Evolutionary conservation across 2,329 filamentous ascomycete species (phyloP).

Genomic region (Penicillium sp.): DNA sequence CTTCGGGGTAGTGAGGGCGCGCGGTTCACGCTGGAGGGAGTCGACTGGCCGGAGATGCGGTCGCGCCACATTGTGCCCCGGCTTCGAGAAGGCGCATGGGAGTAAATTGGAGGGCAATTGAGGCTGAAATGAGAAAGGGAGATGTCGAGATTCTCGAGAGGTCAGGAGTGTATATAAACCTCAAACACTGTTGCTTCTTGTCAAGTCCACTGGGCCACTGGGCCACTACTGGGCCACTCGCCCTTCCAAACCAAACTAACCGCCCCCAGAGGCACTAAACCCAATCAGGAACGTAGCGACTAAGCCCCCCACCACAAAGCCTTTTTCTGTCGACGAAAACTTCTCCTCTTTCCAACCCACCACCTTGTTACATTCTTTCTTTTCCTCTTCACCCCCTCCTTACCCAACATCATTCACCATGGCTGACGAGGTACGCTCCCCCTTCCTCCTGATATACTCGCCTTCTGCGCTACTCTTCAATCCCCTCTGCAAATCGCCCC

Average conservation of each 20-base stretch:
- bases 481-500: slow-evolving; percentile 28
- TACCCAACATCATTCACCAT: slow-evolving; percentile 53
- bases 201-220: no score
- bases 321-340: slow-evolving; percentile 29
- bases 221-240: neutral
- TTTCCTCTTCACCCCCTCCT: slow-evolving; percentile 25
- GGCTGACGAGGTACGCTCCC: slow-evolving; percentile 65
- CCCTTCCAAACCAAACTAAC: slow-evolving; percentile 1
- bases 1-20: slow-evolving; percentile 69
- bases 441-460: slow-evolving; percentile 12
- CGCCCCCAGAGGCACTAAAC: slow-evolving; percentile 28
- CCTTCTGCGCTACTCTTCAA: slow-evolving; percentile 20
- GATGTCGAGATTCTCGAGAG: no score
- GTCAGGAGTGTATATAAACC: no score
- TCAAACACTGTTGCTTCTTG: no score
- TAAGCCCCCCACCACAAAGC: slow-evolving; percentile 39
- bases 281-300: slow-evolving; percentile 29
- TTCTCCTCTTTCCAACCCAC: slow-evolving; percentile 31
- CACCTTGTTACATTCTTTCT: slow-evolving; percentile 27
- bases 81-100: slow-evolving; percentile 6
- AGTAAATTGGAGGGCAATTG: neutral
- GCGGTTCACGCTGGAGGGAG: slow-evolving; percentile 64
- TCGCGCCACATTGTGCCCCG: slow-evolving; percentile 77
- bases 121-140: neutral
- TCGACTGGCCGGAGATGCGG: slow-evolving; percentile 73